phyloP scores from a whole-genome alignment of 148 eudicot genomes.

The Limonium bicolor region DNA sequence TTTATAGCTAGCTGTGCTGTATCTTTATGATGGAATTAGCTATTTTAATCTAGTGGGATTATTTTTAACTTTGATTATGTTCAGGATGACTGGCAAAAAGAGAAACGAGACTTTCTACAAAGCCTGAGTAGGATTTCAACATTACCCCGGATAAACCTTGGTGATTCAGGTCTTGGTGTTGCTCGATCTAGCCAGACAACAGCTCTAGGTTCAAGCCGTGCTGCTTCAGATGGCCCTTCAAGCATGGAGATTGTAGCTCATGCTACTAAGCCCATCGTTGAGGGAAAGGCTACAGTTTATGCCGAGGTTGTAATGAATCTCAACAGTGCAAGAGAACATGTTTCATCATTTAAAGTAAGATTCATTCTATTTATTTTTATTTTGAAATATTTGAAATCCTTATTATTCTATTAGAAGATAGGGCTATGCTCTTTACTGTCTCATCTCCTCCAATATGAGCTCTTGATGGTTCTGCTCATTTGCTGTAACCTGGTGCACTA shows the following conservation, averaged over 20 bases:
- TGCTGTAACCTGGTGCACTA: too few relatives aligned
- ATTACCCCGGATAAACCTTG: slow-evolving; percentile 59
- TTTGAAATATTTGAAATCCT: too few relatives aligned
- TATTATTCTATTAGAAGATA: too few relatives aligned
- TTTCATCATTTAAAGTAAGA: slow-evolving; percentile 64
- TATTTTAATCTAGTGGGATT: too few relatives aligned
- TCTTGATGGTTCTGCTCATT: too few relatives aligned
- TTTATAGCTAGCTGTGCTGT: too few relatives aligned
- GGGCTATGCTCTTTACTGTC: too few relatives aligned
- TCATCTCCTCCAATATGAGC: too few relatives aligned
- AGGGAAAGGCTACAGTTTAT: slow-evolving; percentile 74
- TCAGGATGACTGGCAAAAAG: slow-evolving; percentile 96
- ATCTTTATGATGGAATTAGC: too few relatives aligned
- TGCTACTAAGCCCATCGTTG: slow-evolving; percentile 45
- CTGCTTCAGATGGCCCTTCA: slow-evolving; percentile 34
- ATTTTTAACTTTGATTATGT: slow-evolving; percentile 1
- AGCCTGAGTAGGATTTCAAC: slow-evolving; percentile 71
- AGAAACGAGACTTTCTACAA: slow-evolving; percentile 80
- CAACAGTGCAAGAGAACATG: slow-evolving; percentile 66
- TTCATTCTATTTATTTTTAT: too few relatives aligned
- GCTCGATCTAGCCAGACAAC: slow-evolving; percentile 45
- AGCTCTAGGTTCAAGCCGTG: slow-evolving; percentile 43
- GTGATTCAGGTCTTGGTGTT: slow-evolving; percentile 29
- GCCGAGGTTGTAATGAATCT: slow-evolving; percentile 62
- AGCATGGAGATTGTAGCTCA: slow-evolving; percentile 51